Evolutionary conservation across 176 grass and related monocot species (phyloP), one percentile per base, ranked within the genome.

Genomic region (Aegilops speltoides): DNA sequence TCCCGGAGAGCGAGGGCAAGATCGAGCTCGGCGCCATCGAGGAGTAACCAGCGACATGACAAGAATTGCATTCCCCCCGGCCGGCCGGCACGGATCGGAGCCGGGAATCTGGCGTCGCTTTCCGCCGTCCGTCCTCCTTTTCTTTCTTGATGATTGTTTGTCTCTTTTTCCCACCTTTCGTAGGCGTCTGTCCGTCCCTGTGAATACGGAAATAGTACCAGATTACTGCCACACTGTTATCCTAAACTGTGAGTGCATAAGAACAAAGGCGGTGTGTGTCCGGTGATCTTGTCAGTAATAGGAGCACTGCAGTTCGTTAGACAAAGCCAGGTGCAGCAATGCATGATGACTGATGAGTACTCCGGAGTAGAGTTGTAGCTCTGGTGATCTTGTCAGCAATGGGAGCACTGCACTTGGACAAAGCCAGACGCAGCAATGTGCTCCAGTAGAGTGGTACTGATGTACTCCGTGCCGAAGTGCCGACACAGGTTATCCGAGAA

Each of bases 1-100:
- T 92, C 74, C 86, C 90, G 20, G 90, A 92, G 64, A 82, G 15
- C 12, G 81, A 91, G 12, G 46, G 64, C 68, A 80, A 75, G 85
- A 73, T 80, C 11, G 76, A 87, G 22, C 81, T 91, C 46, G 85
- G 63, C 46, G 17, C 60, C 61, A 84, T 91, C 68, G 76, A 84
- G 76, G 89, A 91, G 34, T 87, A 69, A 6, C 20, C 28, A 6
- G 7, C 38, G 4, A 1, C 40, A 29, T 2, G 13, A 36, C 79
- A 66, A 74, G 67, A 69, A 32, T 34, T 12, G n/a, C 16, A 67
- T 10, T 25, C 24, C 19, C 48, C 50, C 50, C 15, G 48, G 48
- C 48, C 48, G 16, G 45, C 32, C 50, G 52, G 34, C 34, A 29
- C 22, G 66, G 77, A 48, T 72, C 17, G 83, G 40, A 54, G 50